Evolutionary conservation across 75 land plant species (phyloP).

Genomic region (Selaginella moellendorffii): DNA sequence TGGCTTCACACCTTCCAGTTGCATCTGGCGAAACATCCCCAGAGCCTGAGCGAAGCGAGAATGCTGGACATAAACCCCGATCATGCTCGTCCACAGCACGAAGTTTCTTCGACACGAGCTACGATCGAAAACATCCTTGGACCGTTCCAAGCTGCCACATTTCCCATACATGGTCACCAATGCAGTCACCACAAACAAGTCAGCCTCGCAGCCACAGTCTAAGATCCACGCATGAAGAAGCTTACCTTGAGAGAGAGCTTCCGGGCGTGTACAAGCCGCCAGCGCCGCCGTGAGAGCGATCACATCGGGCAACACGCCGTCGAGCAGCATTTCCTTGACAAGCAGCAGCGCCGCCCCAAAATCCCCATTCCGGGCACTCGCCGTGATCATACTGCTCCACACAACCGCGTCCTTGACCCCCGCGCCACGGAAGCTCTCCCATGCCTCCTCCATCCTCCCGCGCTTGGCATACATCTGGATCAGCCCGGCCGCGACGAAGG

Average conservation of each 20-base stretch:
- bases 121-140: background rate
- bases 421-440: background rate
- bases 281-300: background rate
- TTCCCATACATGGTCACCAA: background rate
- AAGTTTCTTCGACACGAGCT: background rate
- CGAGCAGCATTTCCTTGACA: background rate
- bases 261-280: background rate
- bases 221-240: background rate
- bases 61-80: background rate
- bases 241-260: background rate
- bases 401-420: background rate
- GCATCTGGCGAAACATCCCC: background rate
- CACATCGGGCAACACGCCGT: background rate
- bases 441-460: background rate
- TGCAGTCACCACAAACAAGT: background rate
- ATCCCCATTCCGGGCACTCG: background rate
- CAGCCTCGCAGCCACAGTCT: background rate
- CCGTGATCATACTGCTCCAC: background rate
- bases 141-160: background rate
- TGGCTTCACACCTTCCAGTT: background rate
- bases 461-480: background rate
- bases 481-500: background rate
- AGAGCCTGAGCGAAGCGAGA: background rate
- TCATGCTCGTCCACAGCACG: background rate
- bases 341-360: background rate